Conservation (phyloP, 768 basidiomycete genomes). For the Mycena latifolia region DNA sequence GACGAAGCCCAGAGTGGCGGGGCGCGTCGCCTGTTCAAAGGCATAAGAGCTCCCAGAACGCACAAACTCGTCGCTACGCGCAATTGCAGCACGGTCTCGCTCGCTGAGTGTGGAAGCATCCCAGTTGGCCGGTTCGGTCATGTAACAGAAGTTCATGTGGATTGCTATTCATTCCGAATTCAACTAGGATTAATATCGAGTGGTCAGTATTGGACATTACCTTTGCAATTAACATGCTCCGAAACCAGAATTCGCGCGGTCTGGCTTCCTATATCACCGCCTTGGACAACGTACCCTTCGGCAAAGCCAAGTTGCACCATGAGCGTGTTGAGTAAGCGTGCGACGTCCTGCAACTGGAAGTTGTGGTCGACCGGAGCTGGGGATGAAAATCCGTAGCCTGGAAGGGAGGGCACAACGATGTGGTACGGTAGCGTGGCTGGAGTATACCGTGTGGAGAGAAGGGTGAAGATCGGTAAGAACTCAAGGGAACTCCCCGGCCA, state of each 20-base stretch:
- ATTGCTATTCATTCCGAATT: neutral
- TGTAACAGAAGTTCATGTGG: neutral
- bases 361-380: neutral
- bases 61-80: neutral
- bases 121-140: neutral
- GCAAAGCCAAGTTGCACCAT: neutral
- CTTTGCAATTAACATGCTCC: neutral
- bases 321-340: neutral
- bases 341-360: neutral
- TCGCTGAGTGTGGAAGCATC: conserved; percentile 51
- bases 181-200: neutral
- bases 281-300: neutral
- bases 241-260: neutral
- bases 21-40: conserved; percentile 39
- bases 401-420: neutral
- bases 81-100: conserved; percentile 43
- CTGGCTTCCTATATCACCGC: neutral
- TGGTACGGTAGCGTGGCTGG: neutral
- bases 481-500: conserved; percentile 1
- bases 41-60: conserved; percentile 31
- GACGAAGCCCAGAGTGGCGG: conserved; percentile 31
- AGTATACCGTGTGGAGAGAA: neutral
- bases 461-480: neutral
- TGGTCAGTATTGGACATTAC: neutral
- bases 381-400: neutral